Evolutionary conservation across 164 flowering plant species (phyloP), one percentile per base, ranked within the genome.

Genomic region (Chloranthus sessilifolius): DNA sequence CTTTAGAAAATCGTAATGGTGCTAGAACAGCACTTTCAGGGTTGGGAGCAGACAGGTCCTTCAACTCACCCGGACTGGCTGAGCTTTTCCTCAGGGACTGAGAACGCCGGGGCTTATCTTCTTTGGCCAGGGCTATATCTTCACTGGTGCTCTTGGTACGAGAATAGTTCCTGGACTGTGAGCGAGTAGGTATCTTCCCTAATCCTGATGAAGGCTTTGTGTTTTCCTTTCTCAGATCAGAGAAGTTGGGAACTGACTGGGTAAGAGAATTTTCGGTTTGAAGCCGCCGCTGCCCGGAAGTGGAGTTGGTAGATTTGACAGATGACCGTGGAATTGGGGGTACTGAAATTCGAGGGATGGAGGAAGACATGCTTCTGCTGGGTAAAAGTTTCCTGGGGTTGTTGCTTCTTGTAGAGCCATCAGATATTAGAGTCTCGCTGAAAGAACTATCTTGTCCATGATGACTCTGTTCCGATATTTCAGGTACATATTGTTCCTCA

Each of bases 201-300:
- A 49, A 68, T 50, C 73, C 84, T 55, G 76, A 61, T 37, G 74
- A 81, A 28, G 89, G 91, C 59, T 84, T 92, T 29, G 95, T 72
- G 43, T 86, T 84, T 65, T 92, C 99, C 62, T 92, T 86, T 55
- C 85, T 75, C 21, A 88, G 56, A 60, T 92, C 96, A 59, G 89
- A 81, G 59, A 88, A 86, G 68, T 81, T 84, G 8, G 99, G 99
- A 60, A 92, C 96, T 1, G 99, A 92, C 59, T 85, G 95, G 16
- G 80, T 85, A 54, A 88, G 85, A 52, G 84, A 81, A 72, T 78
- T 81, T 64, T 86, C 99, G 33, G 63, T 60, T 43, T 66, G 88
- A 3, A 53, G 28, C 59, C 81, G 76, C 59, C 92, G 76, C 60
- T 74, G 74, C 26, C 75, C 89, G 48, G 84, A 55, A 61, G 50